Evolutionary conservation across 2,329 filamentous ascomycete species (phyloP).

Genomic region (Microcyclospora tardicrescens): DNA sequence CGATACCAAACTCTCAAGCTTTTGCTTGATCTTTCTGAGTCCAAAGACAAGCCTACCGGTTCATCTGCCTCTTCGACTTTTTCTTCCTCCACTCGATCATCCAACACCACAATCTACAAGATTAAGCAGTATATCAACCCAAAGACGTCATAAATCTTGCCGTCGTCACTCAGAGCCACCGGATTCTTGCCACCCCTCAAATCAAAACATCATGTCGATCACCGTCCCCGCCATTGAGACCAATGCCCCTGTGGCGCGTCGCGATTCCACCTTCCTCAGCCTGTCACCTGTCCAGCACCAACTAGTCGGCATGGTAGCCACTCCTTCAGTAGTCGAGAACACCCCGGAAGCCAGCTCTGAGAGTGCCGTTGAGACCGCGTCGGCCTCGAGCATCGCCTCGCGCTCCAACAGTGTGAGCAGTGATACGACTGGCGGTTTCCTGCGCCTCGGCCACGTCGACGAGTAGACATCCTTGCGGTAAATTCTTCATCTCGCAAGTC

Average conservation of each 20-base stretch:
- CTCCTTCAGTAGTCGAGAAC: conserved; percentile 1
- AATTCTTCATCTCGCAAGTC: too few species aligned
- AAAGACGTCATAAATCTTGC: not conserved
- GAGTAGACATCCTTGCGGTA: too few species aligned
- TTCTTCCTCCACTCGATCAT: not conserved
- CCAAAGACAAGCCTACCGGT: not conserved
- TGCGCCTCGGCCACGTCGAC: conserved; percentile 37
- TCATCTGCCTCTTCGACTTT: not conserved
- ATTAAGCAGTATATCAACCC: not conserved
- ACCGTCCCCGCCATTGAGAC: not conserved
- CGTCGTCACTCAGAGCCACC: not conserved
- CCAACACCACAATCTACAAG: not conserved
- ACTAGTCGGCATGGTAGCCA: not conserved
- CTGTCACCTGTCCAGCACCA: conserved; percentile 5
- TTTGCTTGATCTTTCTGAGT: conserved; percentile 1
- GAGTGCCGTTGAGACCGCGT: not conserved
- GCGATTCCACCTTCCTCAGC: conserved; percentile 6
- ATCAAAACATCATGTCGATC: not conserved
- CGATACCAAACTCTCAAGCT: conserved; percentile 7
- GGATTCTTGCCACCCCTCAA: not conserved
- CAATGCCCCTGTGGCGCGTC: not conserved
- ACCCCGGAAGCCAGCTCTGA: not conserved
- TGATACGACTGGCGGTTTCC: conserved; percentile 33
- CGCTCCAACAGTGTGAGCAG: conserved; percentile 45
- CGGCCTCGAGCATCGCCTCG: conserved; percentile 19